Base-by-base conservation (phyloP, 768 basidiomycete species). In the Mycena amicta region DNA sequence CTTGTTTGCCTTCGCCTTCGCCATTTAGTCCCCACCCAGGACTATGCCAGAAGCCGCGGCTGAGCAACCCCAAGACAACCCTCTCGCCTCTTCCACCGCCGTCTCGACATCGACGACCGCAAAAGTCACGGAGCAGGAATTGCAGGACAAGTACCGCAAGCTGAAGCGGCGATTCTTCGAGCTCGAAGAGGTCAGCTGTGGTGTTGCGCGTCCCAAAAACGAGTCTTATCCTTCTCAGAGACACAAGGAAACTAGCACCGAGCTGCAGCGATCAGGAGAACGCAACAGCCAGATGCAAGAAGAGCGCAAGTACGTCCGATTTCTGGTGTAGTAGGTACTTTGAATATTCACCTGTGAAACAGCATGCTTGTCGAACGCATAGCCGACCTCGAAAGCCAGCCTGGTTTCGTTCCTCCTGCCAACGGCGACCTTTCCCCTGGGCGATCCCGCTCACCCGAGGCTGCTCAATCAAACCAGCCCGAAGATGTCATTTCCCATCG, bases 181-280 rank as follows among this genome's bases (percentile, higher is more conserved):
- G 53, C 80, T 89, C 40, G 86, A 89, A 65, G 84, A 90, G 82
- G 89, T 90, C 53, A 65, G 84, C 6, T n/a, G n/a, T n/a, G n/a
- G 12, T 40, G 22, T 33, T 46, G 53, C 18, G 37, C 37, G 26
- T 28, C 31, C 50, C 16, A 18, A 29, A 30, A 61, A 56, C 64
- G 66, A 65, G 70, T 66, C 67, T 68, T 65, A 61, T 62, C 67
- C 33, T 60, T 64, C 71, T 55, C 72, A 88, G 84, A 80, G 83
- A 78, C 78, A 81, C 70, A 83, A 87, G 72, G 86, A 86, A 65
- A 74, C 79, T 2, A 77, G 77, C 57, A 72, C 78, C 28, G 87
- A 88, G 62, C 76, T 85, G 27, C 80, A 79, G 54, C 76, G 77
- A 27, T 86, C 87, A 23, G 83, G 83, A 49, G 85, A 88, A 73